A percentile compares a stretch with the other conserved stretches of the same genome.
These are phyloP conservation scores for Lyophyllum atratum DNA, from an alignment of 768 basidiomycete genomes.

Conservation along the genomic window DNA sequence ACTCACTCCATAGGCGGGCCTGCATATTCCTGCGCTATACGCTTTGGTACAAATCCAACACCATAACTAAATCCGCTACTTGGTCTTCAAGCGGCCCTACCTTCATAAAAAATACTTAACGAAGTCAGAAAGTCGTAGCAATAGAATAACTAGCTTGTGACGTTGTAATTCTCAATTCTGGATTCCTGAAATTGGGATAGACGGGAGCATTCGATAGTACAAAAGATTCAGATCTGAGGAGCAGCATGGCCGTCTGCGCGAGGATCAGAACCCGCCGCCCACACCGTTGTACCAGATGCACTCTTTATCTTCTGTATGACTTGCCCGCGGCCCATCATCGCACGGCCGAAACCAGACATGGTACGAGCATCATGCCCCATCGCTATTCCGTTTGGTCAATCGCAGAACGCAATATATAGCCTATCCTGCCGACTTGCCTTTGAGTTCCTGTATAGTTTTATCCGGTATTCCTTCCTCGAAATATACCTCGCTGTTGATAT, in stretches of 20 bases:
- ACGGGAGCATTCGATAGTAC: too few species aligned
- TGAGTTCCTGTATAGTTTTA: constrained; percentile 64
- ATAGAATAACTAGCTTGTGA: too few species aligned
- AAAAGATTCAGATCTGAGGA: constrained; percentile 65
- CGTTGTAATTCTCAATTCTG: too few species aligned
- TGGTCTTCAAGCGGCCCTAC: too few species aligned
- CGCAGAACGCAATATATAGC: background rate
- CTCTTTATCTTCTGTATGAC: constrained; percentile 83
- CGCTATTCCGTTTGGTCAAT: constrained; percentile 37
- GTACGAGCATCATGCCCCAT: constrained; percentile 88
- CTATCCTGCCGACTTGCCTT: constrained; percentile 45
- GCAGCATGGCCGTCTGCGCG: constrained; percentile 88
- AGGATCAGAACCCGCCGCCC: constrained; percentile 94
- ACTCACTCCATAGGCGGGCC: too few species aligned
- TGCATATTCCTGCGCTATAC: too few species aligned
- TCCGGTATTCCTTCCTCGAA: constrained; percentile 81
- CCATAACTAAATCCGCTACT: too few species aligned
- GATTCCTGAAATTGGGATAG: too few species aligned
- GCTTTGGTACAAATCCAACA: too few species aligned
- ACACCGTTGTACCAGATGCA: constrained; percentile 68
- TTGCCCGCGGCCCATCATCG: constrained; percentile 82
- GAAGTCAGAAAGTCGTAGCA: too few species aligned
- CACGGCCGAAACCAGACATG: constrained; percentile 60
- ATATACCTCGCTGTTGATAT: constrained; percentile 82
- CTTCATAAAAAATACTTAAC: too few species aligned